A percentile compares a stretch with the other conserved stretches of the same genome.
phyloP scores from a whole-genome alignment of 805 yeast genomes.

The Grigorovia yakushimaensis region DNA sequence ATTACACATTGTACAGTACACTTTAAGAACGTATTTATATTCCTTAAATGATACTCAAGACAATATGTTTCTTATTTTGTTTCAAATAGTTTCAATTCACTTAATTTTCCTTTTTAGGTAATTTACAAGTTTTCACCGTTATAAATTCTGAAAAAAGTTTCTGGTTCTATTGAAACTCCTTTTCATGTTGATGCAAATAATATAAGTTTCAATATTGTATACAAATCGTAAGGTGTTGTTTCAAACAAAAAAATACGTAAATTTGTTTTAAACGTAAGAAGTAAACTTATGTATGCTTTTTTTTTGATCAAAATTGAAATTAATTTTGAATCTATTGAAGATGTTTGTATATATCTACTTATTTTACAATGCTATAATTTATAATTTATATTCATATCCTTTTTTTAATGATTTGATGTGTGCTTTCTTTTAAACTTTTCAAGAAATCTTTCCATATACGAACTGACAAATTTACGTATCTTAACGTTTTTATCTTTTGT shows the following conservation, averaged over 20 bases:
- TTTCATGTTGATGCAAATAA: too few species aligned
- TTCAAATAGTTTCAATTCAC: not conserved
- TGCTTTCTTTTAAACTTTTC: slow-evolving; percentile 35
- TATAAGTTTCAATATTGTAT: not conserved
- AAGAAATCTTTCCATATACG: slow-evolving; percentile 59
- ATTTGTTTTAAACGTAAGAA: too few species aligned
- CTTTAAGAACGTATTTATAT: too few species aligned
- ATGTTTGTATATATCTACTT: not conserved
- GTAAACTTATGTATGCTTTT: too few species aligned
- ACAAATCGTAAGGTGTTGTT: not conserved
- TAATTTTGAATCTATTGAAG: not conserved
- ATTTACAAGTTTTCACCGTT: slow-evolving; percentile 5
- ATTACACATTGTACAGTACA: too few species aligned
- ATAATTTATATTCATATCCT: not conserved
- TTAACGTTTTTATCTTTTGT: slow-evolving; percentile 59
- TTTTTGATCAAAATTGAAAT: too few species aligned
- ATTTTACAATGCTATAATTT: not conserved
- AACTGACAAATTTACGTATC: slow-evolving; percentile 50
- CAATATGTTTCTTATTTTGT: not conserved
- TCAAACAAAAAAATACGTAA: too few species aligned
- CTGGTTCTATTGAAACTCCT: too few species aligned
- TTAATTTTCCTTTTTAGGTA: slow-evolving; percentile 7
- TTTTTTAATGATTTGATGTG: slow-evolving; percentile 8
- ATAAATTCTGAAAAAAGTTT: not conserved
- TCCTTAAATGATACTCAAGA: not conserved